phyloP scores from a whole-genome alignment of 208 protist species.

The Tritrichomonas foetus region DNA sequence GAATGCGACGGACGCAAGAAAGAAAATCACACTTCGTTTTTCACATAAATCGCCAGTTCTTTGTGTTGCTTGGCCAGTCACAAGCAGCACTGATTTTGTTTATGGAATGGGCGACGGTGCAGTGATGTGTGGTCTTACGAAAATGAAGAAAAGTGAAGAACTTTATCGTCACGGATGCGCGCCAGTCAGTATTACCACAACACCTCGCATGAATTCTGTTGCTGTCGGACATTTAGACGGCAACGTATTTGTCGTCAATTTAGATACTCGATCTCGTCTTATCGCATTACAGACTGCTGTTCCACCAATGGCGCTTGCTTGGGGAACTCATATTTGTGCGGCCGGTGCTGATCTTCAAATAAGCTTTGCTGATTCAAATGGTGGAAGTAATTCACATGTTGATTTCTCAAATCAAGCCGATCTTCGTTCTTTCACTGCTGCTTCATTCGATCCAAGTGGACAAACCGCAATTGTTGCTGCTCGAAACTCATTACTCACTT shows the following conservation, averaged over 20 bases:
- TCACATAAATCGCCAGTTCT: background rate
- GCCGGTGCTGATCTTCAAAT: background rate
- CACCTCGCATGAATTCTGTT: background rate
- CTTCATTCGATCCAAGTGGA: constrained; percentile 21
- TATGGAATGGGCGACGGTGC: background rate
- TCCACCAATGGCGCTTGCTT: background rate
- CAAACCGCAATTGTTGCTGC: constrained; percentile 18
- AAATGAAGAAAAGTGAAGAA: background rate
- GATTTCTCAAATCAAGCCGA: background rate
- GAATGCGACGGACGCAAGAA: background rate
- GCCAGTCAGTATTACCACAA: background rate
- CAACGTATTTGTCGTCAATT: background rate
- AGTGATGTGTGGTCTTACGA: background rate
- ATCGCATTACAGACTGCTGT: background rate
- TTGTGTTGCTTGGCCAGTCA: background rate
- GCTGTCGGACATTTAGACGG: background rate
- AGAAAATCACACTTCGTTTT: background rate
- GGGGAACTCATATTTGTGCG: constrained; percentile 2
- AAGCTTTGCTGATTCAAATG: background rate
- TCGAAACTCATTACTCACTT: background rate
- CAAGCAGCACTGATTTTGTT: background rate
- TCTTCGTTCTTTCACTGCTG: background rate
- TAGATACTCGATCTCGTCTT: background rate
- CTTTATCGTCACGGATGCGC: background rate
- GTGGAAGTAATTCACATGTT: background rate